A percentile compares a stretch with the other conserved stretches of the same genome.
These are phyloP conservation scores for Lactuca sativa DNA, from an alignment of 129 eudicot genomes.

Conservation along the genomic window DNA sequence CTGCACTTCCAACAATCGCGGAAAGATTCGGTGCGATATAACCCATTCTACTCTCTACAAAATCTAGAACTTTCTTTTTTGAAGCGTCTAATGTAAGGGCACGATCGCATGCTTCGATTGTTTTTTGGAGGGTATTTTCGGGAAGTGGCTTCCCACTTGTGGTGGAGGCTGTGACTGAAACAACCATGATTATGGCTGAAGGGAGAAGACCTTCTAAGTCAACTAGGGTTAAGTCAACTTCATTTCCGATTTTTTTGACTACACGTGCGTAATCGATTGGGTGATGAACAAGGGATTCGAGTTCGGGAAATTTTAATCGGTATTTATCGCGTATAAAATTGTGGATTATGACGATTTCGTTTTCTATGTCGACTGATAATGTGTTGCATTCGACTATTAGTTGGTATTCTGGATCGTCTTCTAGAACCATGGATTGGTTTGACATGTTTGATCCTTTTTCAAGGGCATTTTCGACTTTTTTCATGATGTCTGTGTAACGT, in stretches of 20 bases:
- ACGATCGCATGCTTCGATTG: conserved; percentile 87
- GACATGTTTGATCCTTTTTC: conserved; percentile 58
- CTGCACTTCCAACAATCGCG: conserved; percentile 87
- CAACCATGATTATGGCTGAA: conserved; percentile 84
- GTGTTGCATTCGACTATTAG: conserved; percentile 91
- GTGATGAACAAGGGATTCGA: conserved; percentile 91
- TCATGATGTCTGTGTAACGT: conserved; percentile 71
- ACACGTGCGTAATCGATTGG: conserved; percentile 94
- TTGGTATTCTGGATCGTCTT: conserved; percentile 97
- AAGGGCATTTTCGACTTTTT: conserved; percentile 91
- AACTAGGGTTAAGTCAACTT: conserved; percentile 78
- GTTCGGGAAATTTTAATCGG: conserved; percentile 86
- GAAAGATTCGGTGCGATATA: conserved; percentile 92
- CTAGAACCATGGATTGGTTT: conserved; percentile 59
- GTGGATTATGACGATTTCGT: conserved; percentile 77
- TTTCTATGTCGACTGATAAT: conserved; percentile 90
- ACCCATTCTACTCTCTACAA: conserved; percentile 85
- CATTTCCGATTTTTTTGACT: conserved; percentile 88
- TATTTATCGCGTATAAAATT: conserved; percentile 91
- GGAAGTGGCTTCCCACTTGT: conserved; percentile 93
- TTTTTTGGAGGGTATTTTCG: conserved; percentile 68
- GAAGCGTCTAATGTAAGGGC: conserved; percentile 77
- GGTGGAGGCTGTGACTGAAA: conserved; percentile 90
- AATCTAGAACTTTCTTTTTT: conserved; percentile 85
- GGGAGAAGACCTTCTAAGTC: conserved; percentile 88